Percentiles rank a stretch among this genome's conserved stretches.
phyloP scores from a whole-genome alignment of 1,139 yeast species.

The Candida buenavistaensis region DNA sequence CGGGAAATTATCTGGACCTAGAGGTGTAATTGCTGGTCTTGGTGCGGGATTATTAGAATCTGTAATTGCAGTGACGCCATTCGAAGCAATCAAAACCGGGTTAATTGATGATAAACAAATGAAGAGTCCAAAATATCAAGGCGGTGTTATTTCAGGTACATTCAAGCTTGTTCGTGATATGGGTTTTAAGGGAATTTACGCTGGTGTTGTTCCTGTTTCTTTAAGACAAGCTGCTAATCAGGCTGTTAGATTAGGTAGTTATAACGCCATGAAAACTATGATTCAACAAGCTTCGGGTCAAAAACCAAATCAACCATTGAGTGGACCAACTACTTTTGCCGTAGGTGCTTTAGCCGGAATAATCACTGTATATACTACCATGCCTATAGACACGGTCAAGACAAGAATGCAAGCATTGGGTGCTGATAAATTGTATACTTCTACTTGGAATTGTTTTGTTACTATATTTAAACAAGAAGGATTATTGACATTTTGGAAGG shows the following conservation, averaged over 20 bases:
- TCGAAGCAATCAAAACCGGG: conserved; percentile 95
- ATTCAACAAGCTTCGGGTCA: conserved; percentile 72
- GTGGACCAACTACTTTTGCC: conserved; percentile 76
- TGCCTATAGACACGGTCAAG: conserved; percentile 98
- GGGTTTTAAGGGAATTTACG: conserved; percentile 81
- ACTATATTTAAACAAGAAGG: conserved; percentile 87
- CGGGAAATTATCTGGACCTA: conserved; percentile 83
- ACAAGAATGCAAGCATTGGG: conserved; percentile 97
- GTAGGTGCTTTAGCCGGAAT: conserved; percentile 94
- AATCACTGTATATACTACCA: conserved; percentile 91
- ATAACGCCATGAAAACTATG: conserved; percentile 80
- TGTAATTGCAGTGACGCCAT: conserved; percentile 92
- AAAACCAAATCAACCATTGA: conserved; percentile 70
- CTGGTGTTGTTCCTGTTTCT: conserved; percentile 90
- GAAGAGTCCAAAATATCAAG: conserved; percentile 72
- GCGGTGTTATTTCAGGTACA: conserved; percentile 64
- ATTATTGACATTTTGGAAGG: conserved; percentile 92
- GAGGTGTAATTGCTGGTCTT: conserved; percentile 92
- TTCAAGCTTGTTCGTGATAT: conserved; percentile 66
- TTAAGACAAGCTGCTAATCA: conserved; percentile 95
- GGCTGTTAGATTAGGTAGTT: conserved; percentile 91
- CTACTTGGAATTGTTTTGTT: conserved; percentile 80
- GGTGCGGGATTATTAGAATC: conserved; percentile 96
- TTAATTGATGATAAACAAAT: conserved; percentile 89
- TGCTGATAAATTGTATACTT: conserved; percentile 65